Evolutionary conservation across 2,329 filamentous ascomycete species (phyloP).

Genomic region (Trichoderma citrinoviride): DNA sequence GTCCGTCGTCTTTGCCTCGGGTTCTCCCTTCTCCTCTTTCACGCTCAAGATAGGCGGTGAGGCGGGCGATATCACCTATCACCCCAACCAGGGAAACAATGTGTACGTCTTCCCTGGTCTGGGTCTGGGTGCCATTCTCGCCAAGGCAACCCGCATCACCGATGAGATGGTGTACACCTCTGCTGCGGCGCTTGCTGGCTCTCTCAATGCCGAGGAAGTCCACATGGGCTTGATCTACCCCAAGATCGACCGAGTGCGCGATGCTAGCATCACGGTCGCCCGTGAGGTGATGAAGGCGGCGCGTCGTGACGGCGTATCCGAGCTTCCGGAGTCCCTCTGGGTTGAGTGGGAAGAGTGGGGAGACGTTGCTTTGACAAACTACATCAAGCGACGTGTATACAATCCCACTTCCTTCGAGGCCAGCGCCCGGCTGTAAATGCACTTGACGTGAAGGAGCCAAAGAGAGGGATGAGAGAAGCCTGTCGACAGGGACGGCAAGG

Average conservation of each 20-base stretch:
- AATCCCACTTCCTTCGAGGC: conserved; percentile 50
- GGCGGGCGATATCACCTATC: conserved; percentile 60
- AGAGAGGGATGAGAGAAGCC: not conserved
- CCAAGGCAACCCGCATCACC: conserved; percentile 81
- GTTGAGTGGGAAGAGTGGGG: conserved; percentile 71
- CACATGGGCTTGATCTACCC: conserved; percentile 86
- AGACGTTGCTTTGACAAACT: conserved; percentile 58
- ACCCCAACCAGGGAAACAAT: conserved; percentile 81
- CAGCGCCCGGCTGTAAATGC: conserved; percentile 34
- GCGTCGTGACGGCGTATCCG: conserved; percentile 74
- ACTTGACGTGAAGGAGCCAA: not conserved
- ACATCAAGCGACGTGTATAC: conserved; percentile 60
- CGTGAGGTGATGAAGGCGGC: conserved; percentile 92
- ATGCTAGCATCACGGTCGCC: conserved; percentile 82
- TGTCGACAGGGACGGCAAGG: not conserved
- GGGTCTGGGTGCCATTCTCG: conserved; percentile 87
- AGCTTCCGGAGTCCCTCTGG: conserved; percentile 66
- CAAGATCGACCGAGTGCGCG: conserved; percentile 83
- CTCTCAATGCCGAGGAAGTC: conserved; percentile 77
- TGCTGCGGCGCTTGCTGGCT: conserved; percentile 73
- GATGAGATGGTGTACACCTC: conserved; percentile 97
- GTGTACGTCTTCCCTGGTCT: conserved; percentile 96
- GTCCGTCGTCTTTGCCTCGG: conserved; percentile 88
- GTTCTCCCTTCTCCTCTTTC: conserved; percentile 81
- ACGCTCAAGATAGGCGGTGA: conserved; percentile 59